Base-by-base conservation (phyloP, 1,139 yeast genomes). In the Yamadazyma triangularis region DNA sequence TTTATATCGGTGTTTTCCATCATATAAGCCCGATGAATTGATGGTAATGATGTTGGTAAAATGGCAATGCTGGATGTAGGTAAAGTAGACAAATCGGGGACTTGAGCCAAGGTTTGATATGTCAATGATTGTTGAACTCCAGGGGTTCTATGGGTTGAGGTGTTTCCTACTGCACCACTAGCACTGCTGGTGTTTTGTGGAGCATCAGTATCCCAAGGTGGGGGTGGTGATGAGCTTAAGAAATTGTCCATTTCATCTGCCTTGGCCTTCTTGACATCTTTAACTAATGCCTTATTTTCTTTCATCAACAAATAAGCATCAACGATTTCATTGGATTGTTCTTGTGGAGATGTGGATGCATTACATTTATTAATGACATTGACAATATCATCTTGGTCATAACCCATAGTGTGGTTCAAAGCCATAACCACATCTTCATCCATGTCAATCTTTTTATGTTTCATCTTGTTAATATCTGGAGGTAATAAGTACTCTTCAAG, bases 11-110 rank as follows among this genome's bases (percentile, higher is more conserved):
- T 53, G 53, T 72, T 53, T 35, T 83, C 85, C 48, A 79, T 69
- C 96, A 91, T 89, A 51, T 77, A 86, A 3, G 97, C 97, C 29
- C 96, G 70, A 53, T 91, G 98, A 31, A 89, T 87, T 37, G 91
- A 87, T 2, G 98, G 96, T 45, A 91, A 69, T 4, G 96, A 88
- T 3, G 96, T 82, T 4, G 98, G 97, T 40, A 91, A 63, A 24
- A 91, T 86, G 1, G 97, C 95, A 40, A 91, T 88, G 2, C 95
- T 86, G 13, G 79, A 71, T 41, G 64, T 69, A 12, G 79, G 78
- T 38, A 68, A 59, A 0, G 74, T 65, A 8, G 72, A 64, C 39
- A 69, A 60, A 45, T 70, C 76, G 7, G 73, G 75, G 3, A 67
- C 74, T 8, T 70, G 64, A 3, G 73, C 69, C 36, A 70, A 56